phyloP scores from a whole-genome alignment of 2,329 filamentous ascomycete species.

The Sordariomycetes sp. region DNA sequence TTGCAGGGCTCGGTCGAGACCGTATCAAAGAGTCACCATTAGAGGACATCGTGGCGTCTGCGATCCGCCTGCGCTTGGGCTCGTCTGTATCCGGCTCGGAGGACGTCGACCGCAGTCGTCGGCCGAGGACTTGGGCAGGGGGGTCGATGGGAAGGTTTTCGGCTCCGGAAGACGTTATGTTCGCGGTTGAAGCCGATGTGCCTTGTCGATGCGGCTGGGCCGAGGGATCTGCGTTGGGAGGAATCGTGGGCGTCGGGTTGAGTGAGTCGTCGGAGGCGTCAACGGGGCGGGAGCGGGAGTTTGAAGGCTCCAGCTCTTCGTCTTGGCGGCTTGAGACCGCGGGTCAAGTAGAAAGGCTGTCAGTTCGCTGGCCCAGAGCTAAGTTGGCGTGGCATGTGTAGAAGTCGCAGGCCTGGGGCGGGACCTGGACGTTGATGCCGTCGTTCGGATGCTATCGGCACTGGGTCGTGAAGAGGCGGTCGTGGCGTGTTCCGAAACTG shows the following conservation, averaged over 20 bases:
- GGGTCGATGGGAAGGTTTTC: conserved; percentile 12
- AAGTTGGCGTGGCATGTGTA: conserved; percentile 10
- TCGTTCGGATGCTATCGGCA: not conserved
- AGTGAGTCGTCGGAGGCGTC: conserved; percentile 54
- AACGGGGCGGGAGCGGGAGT: conserved; percentile 21
- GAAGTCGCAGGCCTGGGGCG: conserved; percentile 2
- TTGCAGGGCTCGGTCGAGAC: conserved; percentile 16
- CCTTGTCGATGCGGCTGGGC: conserved; percentile 15
- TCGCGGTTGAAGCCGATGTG: conserved; percentile 23
- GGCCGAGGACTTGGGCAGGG: conserved; percentile 39
- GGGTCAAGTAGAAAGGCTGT: conserved; percentile 12
- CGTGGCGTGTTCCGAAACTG: not conserved
- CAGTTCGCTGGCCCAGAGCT: conserved; percentile 13
- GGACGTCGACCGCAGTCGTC: conserved; percentile 40
- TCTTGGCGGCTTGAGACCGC: conserved; percentile 29
- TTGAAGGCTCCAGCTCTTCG: conserved; percentile 29
- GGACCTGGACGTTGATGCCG: conserved; percentile 1
- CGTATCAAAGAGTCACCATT: conserved; percentile 41
- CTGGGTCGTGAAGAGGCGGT: not conserved
- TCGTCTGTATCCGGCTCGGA: conserved; percentile 4
- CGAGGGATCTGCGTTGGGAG: conserved; percentile 37
- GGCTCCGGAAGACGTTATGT: conserved; percentile 29
- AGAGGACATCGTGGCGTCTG: conserved; percentile 36
- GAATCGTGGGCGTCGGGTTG: conserved; percentile 42
- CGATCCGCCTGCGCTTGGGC: conserved; percentile 37